These are phyloP conservation scores for Coemansia sp. DNA, from an alignment of 192 early-diverging fungal genomes.

Conservation along the genomic window DNA sequence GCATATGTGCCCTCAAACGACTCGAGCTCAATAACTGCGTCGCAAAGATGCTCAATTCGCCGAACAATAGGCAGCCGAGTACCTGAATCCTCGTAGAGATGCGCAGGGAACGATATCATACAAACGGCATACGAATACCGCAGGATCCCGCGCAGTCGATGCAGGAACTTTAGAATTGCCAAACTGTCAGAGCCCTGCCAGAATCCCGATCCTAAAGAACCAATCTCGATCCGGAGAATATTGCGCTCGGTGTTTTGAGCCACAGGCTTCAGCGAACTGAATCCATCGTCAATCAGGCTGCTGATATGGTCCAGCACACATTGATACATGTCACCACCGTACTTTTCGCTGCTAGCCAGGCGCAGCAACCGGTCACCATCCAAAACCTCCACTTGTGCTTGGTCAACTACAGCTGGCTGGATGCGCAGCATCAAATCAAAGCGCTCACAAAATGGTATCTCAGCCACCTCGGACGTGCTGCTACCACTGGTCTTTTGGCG, in stretches of 20 bases:
- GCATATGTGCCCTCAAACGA: slow-evolving; percentile 80
- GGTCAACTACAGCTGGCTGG: slow-evolving; percentile 57
- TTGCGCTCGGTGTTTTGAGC: slow-evolving; percentile 55
- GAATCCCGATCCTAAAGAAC: slow-evolving; percentile 75
- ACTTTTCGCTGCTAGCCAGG: slow-evolving; percentile 10
- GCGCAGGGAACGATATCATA: slow-evolving; percentile 78
- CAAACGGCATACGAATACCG: slow-evolving; percentile 73
- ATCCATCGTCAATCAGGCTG: slow-evolving; percentile 63
- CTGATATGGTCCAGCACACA: slow-evolving; percentile 55
- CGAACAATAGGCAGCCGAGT: slow-evolving; percentile 57
- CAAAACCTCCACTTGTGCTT: slow-evolving; percentile 56
- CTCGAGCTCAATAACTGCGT: slow-evolving; percentile 86
- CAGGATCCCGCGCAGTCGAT: slow-evolving; percentile 73
- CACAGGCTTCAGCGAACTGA: slow-evolving; percentile 56
- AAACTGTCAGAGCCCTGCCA: slow-evolving; percentile 68
- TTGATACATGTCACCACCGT: slow-evolving; percentile 36
- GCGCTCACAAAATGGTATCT: slow-evolving; percentile 68
- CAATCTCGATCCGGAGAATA: slow-evolving; percentile 77
- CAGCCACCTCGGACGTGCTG: slow-evolving; percentile 8
- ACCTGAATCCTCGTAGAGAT: slow-evolving; percentile 65
- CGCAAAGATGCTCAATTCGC: slow-evolving; percentile 75
- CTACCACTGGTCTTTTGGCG: neutral
- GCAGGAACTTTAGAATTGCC: slow-evolving; percentile 65
- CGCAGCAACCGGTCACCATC: slow-evolving; percentile 32
- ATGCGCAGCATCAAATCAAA: slow-evolving; percentile 88